Conservation (phyloP, 768 basidiomycete species). For the Termitomyces sp. region DNA sequence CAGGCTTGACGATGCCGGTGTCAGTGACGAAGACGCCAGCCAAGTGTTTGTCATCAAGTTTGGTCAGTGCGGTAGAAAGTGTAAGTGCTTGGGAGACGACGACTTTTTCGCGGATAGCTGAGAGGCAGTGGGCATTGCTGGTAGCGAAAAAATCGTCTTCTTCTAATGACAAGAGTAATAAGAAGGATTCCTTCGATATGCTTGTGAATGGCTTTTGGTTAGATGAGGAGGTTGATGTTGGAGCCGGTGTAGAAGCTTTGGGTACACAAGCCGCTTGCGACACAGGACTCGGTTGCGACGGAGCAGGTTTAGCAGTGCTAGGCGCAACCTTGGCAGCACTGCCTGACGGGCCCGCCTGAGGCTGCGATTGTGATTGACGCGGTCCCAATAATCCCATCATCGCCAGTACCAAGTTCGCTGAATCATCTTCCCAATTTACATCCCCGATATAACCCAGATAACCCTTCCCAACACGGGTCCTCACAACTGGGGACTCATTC, state of each 20-base stretch:
- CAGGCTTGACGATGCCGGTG: constrained; percentile 21
- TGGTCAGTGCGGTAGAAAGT: constrained; percentile 13
- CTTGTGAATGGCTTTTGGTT: background rate
- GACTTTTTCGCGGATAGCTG: constrained; percentile 17
- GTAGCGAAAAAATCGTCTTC: constrained; percentile 13
- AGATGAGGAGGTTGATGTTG: background rate
- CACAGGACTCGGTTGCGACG: background rate
- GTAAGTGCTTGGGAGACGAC: constrained; percentile 17
- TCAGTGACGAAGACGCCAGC: constrained; percentile 35
- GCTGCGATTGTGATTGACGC: background rate
- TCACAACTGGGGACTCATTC: constrained; percentile 23
- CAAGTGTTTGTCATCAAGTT: constrained; percentile 27
- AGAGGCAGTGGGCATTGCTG: constrained; percentile 18
- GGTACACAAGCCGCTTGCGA: background rate
- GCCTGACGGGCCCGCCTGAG: background rate
- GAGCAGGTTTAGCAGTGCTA: background rate
- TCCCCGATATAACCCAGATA: constrained; percentile 36
- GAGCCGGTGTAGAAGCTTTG: background rate
- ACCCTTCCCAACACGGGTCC: constrained; percentile 31
- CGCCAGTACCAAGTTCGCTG: constrained; percentile 27
- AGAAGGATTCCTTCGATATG: constrained; percentile 18
- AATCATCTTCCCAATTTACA: constrained; percentile 27
- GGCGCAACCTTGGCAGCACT: background rate
- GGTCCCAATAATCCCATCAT: constrained; percentile 28
- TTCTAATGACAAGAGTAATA: constrained; percentile 24